phyloP scores from a whole-genome alignment of 2,329 filamentous ascomycete species.

The Fusarium vanettenii region DNA sequence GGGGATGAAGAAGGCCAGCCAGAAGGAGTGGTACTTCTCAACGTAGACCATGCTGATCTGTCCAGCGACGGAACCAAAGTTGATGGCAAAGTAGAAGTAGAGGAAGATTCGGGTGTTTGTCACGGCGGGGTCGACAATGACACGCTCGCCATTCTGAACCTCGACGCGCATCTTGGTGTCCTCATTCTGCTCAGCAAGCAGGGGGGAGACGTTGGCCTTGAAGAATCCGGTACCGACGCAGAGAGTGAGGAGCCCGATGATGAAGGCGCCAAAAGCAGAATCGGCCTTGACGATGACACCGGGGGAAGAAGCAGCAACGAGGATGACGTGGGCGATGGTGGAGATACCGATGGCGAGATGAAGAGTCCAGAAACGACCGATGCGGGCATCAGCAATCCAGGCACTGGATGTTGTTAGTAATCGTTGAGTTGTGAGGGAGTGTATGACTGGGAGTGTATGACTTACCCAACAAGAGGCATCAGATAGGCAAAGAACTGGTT shows the following conservation, averaged over 20 bases:
- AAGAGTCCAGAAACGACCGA: conserved; percentile 80
- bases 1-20: conserved; percentile 76
- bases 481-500: conserved; percentile 73
- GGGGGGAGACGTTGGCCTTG: conserved; percentile 81
- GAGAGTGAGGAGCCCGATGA: conserved; percentile 70
- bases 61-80: conserved; percentile 70
- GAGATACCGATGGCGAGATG: conserved; percentile 74
- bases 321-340: conserved; percentile 73
- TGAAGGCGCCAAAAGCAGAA: conserved; percentile 71
- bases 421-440: neutral
- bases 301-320: conserved; percentile 74
- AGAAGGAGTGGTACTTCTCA: conserved; percentile 82
- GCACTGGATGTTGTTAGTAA: conserved; percentile 48
- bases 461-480: conserved; percentile 67
- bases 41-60: conserved; percentile 76
- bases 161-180: conserved; percentile 68
- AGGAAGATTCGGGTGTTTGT: conserved; percentile 77
- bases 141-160: conserved; percentile 69
- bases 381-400: conserved; percentile 74
- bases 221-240: conserved; percentile 80
- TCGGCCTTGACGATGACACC: conserved; percentile 68
- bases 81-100: conserved; percentile 70
- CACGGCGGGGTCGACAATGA: conserved; percentile 76
- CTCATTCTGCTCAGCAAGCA: conserved; percentile 77
- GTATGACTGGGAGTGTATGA: neutral